A percentile compares a stretch with the other conserved stretches of the same genome.
Conservation (phyloP, 164 flowering plant genomes). For the Annona squamosa region DNA sequence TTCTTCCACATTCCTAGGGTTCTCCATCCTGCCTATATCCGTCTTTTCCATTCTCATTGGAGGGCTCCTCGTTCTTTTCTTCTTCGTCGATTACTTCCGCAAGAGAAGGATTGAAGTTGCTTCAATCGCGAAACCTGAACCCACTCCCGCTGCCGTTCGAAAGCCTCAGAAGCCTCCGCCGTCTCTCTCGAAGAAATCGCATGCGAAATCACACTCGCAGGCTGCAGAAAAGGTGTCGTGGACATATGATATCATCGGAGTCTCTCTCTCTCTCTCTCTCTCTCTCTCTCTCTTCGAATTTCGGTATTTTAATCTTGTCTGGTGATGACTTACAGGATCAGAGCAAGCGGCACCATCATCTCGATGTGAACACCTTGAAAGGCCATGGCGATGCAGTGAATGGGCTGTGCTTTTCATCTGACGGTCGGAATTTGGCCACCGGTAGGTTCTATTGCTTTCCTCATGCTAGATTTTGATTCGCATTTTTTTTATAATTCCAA, state of each 20-base stretch:
- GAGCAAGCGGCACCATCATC: slow-evolving; percentile 68
- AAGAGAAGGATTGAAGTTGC: slow-evolving; percentile 49
- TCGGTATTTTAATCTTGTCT: not conserved
- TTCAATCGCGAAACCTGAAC: slow-evolving; percentile 39
- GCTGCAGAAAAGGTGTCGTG: slow-evolving; percentile 57
- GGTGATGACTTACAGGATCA: slow-evolving; percentile 42
- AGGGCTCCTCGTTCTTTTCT: slow-evolving; percentile 34
- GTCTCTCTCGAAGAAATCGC: slow-evolving; percentile 38
- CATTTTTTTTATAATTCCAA: too few species aligned
- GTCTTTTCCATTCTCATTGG: slow-evolving; percentile 45
- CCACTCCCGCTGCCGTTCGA: slow-evolving; percentile 14
- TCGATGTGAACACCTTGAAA: slow-evolving; percentile 89
- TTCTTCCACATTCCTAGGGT: slow-evolving; percentile 17
- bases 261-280: not conserved
- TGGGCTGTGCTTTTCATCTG: slow-evolving; percentile 67
- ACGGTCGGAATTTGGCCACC: slow-evolving; percentile 76
- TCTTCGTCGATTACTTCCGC: slow-evolving; percentile 54
- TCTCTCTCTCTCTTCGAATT: not conserved
- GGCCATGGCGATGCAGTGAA: slow-evolving; percentile 86
- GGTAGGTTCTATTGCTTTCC: slow-evolving; percentile 28
- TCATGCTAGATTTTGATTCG: not conserved
- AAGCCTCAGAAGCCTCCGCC: slow-evolving; percentile 30
- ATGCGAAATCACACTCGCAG: slow-evolving; percentile 54
- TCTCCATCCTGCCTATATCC: slow-evolving; percentile 31
- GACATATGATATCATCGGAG: not conserved